Evolutionary conservation across 1,139 yeast species (phyloP), one percentile per base, ranked within the genome.

Genomic region (Geotrichum siamense): DNA sequence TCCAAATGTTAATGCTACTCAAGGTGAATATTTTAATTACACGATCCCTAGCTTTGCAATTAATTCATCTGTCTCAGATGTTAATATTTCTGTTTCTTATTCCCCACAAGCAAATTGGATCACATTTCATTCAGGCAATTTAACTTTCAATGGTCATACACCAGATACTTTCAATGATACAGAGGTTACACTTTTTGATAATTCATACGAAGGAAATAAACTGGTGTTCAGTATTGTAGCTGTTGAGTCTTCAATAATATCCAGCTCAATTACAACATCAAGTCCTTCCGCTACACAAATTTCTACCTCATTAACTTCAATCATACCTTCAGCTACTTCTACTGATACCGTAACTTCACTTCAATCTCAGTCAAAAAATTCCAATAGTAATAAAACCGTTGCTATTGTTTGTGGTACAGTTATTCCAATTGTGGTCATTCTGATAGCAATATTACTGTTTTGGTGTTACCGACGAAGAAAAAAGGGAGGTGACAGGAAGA

Each of bases 331-430:
- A 4, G 37, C 56, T 6, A 25, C 54, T 9, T 21, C 19, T 17
- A 12, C 10, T 20, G 13, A 3, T 12, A 12, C n/a, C n/a, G n/a
- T n/a, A n/a, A n/a, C n/a, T n/a, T n/a, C n/a, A n/a, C n/a, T n/a
- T n/a, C n/a, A n/a, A n/a, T n/a, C n/a, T n/a, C n/a, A 13, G 30
- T 16, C 23, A 13, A 16, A 38, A 59, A 5, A 28, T 60, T 2
- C 46, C 58, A 38, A 53, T 38, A n/a, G n/a, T n/a, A 67, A 64
- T 41, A 72, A 72, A 51, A 72, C 74, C 4, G 68, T 85, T 19
- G 95, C 94, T 0, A 82, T 89, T 57, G 94, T 87, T 1, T 74
- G 89, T 50, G 96, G 96, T 43, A 91, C 83, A n/a, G 84, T 82
- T 4, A 72, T 89, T 41, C 95, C 95, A 1, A 62, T 75, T 0